phyloP scores from a whole-genome alignment of 2,329 filamentous ascomycete genomes.

The Fusarium bactridioides region DNA sequence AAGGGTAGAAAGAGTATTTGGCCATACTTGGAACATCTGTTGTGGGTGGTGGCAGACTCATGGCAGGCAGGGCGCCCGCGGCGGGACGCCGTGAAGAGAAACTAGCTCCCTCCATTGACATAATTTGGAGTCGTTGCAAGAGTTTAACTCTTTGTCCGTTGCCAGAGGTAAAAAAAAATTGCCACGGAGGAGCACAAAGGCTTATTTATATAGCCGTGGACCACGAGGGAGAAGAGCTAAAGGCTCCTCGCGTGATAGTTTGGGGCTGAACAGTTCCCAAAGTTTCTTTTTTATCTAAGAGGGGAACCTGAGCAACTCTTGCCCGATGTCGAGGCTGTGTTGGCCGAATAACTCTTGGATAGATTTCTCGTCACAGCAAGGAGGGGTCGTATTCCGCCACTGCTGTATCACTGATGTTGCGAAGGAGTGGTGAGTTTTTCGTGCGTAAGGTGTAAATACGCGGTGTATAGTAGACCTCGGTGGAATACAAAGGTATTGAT shows the following conservation, averaged over 20 bases:
- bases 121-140: background rate
- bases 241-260: no score
- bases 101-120: constrained; percentile 44
- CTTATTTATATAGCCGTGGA: background rate
- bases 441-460: constrained; percentile 5
- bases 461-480: background rate
- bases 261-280: background rate
- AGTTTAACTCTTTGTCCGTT: background rate
- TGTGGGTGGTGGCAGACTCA: constrained; percentile 48
- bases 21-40: constrained; percentile 49
- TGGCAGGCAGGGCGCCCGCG: constrained; percentile 46
- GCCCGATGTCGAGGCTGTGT: background rate
- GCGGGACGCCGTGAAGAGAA: constrained; percentile 48
- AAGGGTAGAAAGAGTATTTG: constrained; percentile 36
- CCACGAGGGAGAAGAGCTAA: background rate
- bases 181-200: background rate
- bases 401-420: background rate
- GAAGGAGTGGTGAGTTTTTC: constrained; percentile 19
- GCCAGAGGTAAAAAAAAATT: background rate
- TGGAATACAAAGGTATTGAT: background rate
- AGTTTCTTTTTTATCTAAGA: background rate
- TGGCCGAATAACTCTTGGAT: constrained; percentile 15
- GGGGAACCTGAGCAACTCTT: background rate
- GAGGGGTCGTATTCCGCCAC: constrained; percentile 16
- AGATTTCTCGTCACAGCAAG: constrained; percentile 13